Conservation (phyloP, 2,329 filamentous ascomycete genomes). For the Penicillium corylophilum region DNA sequence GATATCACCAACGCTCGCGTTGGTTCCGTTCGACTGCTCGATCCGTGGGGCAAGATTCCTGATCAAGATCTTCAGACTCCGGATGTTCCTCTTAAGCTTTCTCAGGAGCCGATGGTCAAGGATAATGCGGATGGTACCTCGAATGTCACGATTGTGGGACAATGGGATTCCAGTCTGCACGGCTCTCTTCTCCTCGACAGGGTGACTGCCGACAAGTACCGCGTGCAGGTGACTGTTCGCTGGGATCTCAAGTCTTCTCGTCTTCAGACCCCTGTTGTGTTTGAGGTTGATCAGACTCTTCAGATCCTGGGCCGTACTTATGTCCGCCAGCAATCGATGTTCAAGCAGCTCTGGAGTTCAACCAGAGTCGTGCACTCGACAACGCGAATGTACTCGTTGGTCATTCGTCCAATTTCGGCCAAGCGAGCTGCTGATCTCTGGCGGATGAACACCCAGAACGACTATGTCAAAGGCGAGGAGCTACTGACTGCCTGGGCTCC, state of each 20-base stretch:
- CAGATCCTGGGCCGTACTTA: constrained; percentile 84
- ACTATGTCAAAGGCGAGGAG: constrained; percentile 96
- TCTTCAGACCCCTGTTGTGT: constrained; percentile 83
- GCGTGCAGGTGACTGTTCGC: constrained; percentile 79
- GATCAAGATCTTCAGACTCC: constrained; percentile 71
- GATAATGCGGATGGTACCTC: constrained; percentile 88
- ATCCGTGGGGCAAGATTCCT: constrained; percentile 79
- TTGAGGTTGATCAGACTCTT: constrained; percentile 74
- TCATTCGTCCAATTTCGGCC: constrained; percentile 81
- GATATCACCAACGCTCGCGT: constrained; percentile 75
- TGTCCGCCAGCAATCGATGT: constrained; percentile 81
- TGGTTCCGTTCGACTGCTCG: constrained; percentile 77
- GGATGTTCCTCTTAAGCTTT: constrained; percentile 74
- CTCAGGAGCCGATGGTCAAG: constrained; percentile 74
- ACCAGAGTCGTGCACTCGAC: constrained; percentile 84
- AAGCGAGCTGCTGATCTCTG: constrained; percentile 91
- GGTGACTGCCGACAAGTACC: constrained; percentile 87
- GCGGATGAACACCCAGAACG: constrained; percentile 91
- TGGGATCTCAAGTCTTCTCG: constrained; percentile 86
- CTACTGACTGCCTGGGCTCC: constrained; percentile 80
- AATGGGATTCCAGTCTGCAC: constrained; percentile 96
- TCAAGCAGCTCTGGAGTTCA: constrained; percentile 81
- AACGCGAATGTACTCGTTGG: constrained; percentile 80
- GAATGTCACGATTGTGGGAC: constrained; percentile 80
- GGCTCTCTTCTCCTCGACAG: constrained; percentile 90